Evolutionary conservation across 2,329 filamentous ascomycete genomes (phyloP), one percentile per base, ranked within the genome.

Genomic region (Pseudogymnoascus destructans): DNA sequence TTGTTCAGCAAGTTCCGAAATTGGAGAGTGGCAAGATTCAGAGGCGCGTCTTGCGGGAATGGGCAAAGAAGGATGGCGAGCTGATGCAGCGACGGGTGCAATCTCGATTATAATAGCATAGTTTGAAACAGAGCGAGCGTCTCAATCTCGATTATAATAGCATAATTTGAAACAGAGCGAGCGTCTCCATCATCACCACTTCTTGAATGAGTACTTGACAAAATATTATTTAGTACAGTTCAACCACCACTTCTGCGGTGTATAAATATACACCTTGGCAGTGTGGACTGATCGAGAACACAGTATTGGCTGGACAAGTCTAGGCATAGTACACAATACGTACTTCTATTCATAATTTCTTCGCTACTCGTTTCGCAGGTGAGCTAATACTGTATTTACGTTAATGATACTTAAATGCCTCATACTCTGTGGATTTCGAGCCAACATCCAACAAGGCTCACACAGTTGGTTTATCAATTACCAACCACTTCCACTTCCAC

Each of bases 11-110:
- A 61, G 75, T 82, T 57, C 79, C 79, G 0, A 81, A 80, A 66
- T 68, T 80, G 49, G 74, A 76, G 10, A 78, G 75, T 60, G 79
- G 79, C 7, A 83, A 82, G 72, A 81, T 82, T 56, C 73, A 78
- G 66, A 71, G 79, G 55, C 80, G 80, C 63, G 66, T 76, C 5
- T 71, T 82, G 70, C 74, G 76, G 63, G 77, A 80, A 42, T 81
- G 78, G 78, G 75, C 79, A 5, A 80, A 78, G 69, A 70, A 70
- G 59, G 79, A 82, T 67, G 75, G 74, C 1, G 64, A 70, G 55
- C 66, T 63, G 38, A 65, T 72, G 27, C 61, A 64, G 55, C n/a
- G 36, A 27, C 52, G 35, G 36, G 40, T 57, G n/a, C 61, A 62
- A 36, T 56, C 58, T 1, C 40, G 58, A 19, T 11, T 59, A 21